Conservation (phyloP, 1,139 yeast species). For the Magnusiomyces paraingens region DNA sequence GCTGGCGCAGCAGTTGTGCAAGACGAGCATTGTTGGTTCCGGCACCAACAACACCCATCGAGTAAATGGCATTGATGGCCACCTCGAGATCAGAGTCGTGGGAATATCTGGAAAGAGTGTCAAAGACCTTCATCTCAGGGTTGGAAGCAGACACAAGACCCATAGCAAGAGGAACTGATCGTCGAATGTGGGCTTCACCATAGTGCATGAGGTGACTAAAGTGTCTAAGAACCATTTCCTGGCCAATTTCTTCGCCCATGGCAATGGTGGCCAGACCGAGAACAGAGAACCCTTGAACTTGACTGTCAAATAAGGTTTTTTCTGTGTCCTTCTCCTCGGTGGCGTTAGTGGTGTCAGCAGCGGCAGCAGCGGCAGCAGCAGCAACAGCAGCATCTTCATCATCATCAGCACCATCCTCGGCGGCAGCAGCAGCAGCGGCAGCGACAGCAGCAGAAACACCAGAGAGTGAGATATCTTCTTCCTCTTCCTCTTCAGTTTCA, state of each 20-base stretch:
- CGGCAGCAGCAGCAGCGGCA: constrained; percentile 26
- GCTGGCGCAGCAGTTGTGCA: constrained; percentile 89
- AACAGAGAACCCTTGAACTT: constrained; percentile 84
- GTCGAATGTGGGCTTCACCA: constrained; percentile 84
- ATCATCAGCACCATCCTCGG: constrained; percentile 22
- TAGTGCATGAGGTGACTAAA: constrained; percentile 97
- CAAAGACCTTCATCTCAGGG: constrained; percentile 97
- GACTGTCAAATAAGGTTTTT: constrained; percentile 44
- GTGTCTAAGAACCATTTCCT: constrained; percentile 95
- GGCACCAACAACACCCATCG: constrained; percentile 98
- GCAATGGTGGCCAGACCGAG: constrained; percentile 92
- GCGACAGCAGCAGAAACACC: constrained; percentile 17
- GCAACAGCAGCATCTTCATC: constrained; percentile 21
- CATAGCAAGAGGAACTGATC: constrained; percentile 97
- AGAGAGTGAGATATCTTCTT: constrained; percentile 34
- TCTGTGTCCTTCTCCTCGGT: constrained; percentile 31
- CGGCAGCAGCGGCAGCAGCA: constrained; percentile 10
- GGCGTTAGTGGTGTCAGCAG: constrained; percentile 13
- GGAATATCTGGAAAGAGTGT: constrained; percentile 89
- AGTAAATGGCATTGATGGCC: constrained; percentile 88
- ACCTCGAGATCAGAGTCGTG: constrained; percentile 95
- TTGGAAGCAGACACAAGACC: constrained; percentile 89
- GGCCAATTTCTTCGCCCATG: constrained; percentile 97
- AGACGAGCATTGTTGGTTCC: constrained; percentile 98
- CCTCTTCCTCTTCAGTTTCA: constrained; percentile 42